Evolutionary conservation across 2,329 filamentous ascomycete genomes (phyloP).

Genomic region (Bipolaris victoriae): DNA sequence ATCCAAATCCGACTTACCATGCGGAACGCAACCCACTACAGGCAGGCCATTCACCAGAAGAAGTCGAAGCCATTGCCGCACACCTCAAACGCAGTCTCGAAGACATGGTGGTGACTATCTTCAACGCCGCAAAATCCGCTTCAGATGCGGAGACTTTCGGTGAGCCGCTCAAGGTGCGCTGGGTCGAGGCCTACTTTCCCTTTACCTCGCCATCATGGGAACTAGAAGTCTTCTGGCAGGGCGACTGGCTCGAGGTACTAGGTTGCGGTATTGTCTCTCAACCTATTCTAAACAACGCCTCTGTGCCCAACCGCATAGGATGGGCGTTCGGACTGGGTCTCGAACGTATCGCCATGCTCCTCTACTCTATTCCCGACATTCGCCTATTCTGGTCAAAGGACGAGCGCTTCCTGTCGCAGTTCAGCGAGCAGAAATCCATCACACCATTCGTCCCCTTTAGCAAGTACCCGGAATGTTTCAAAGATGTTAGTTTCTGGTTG

Average conservation of each 20-base stretch:
- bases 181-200: constrained; percentile 97
- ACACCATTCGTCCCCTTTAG: constrained; percentile 83
- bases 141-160: constrained; percentile 50
- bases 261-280: constrained; percentile 93
- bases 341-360: constrained; percentile 94
- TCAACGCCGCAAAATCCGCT: constrained; percentile 73
- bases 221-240: constrained; percentile 91
- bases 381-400: constrained; percentile 94
- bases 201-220: constrained; percentile 97
- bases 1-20: constrained; percentile 80
- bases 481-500: constrained; percentile 96
- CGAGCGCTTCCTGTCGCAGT: constrained; percentile 83
- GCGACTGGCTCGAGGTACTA: constrained; percentile 93
- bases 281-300: constrained; percentile 76
- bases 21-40: constrained; percentile 84
- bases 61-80: constrained; percentile 79
- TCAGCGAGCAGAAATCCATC: constrained; percentile 58
- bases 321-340: constrained; percentile 97
- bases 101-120: constrained; percentile 86
- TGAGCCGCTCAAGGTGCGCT: constrained; percentile 83
- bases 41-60: constrained; percentile 71
- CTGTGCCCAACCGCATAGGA: constrained; percentile 74
- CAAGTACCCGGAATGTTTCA: constrained; percentile 85
- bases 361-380: constrained; percentile 96
- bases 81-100: constrained; percentile 92